Conservation (phyloP, 2,329 filamentous ascomycete species). For the Aspergillus viridinutans region DNA sequence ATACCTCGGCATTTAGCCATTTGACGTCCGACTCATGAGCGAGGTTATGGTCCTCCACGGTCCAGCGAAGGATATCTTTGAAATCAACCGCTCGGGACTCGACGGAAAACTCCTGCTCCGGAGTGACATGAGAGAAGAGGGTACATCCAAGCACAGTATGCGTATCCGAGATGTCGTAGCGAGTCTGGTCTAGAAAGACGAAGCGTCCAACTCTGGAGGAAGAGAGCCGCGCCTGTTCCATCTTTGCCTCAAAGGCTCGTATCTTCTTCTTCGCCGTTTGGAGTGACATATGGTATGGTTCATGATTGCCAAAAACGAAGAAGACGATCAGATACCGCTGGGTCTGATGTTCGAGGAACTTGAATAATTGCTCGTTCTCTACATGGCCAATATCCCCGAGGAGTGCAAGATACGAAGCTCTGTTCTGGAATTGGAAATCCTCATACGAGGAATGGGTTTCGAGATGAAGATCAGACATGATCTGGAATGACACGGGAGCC, state of each 20-base stretch:
- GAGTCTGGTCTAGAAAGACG: conserved; percentile 33
- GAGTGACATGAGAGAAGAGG: conserved; percentile 46
- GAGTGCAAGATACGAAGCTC: conserved; percentile 47
- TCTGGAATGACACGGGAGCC: conserved; percentile 24
- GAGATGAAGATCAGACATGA: conserved; percentile 54
- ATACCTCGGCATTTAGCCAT: conserved; percentile 30
- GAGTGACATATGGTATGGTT: conserved; percentile 38
- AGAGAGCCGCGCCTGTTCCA: not conserved
- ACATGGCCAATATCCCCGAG: conserved; percentile 51
- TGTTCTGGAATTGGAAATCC: conserved; percentile 41
- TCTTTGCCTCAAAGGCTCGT: conserved; percentile 12
- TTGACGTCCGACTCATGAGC: conserved; percentile 23
- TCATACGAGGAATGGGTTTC: conserved; percentile 47
- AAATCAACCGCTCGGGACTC: conserved; percentile 46
- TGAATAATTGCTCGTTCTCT: conserved; percentile 29
- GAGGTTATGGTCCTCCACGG: conserved; percentile 19
- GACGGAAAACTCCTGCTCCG: conserved; percentile 31
- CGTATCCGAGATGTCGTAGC: conserved; percentile 28
- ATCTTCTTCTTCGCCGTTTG: conserved; percentile 9
- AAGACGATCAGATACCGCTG: conserved; percentile 44
- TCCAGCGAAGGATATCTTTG: conserved; percentile 32
- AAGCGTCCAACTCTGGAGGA: conserved; percentile 19
- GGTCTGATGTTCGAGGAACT: conserved; percentile 46
- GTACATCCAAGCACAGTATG: conserved; percentile 42
- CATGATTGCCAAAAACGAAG: conserved; percentile 52